phyloP scores from a whole-genome alignment of 352 stramenopile species.

The Blastocystis sp. region DNA sequence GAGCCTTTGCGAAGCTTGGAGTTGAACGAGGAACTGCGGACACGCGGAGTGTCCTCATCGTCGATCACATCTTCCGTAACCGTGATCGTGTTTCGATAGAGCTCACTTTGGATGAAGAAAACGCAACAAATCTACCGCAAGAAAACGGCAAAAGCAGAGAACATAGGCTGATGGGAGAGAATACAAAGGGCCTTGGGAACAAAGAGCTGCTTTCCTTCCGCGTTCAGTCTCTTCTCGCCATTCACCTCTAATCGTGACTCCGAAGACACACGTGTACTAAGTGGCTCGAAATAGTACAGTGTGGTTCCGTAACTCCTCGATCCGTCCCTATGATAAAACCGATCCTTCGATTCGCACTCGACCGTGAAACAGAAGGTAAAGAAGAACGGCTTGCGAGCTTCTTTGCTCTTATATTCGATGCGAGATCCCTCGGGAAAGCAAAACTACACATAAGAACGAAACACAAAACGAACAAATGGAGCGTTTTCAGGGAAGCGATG shows the following conservation, averaged over 20 bases:
- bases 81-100: constrained; percentile 46
- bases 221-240: constrained; percentile 4
- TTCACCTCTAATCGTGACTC: constrained; percentile 16
- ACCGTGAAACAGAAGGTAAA: constrained; percentile 56
- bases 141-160: constrained; percentile 54
- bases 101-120: background rate
- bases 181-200: constrained; percentile 49
- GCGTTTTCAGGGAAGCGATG: constrained; percentile 47
- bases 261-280: background rate
- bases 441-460: constrained; percentile 22
- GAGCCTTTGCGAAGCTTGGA: constrained; percentile 49
- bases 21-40: constrained; percentile 35
- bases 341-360: background rate
- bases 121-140: background rate
- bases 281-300: constrained; percentile 47
- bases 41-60: background rate
- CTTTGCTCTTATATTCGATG: constrained; percentile 40
- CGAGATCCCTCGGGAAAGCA: constrained; percentile 49
- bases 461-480: constrained; percentile 3
- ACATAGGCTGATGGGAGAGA: constrained; percentile 40
- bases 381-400: constrained; percentile 53
- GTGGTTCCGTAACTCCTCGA: constrained; percentile 49
- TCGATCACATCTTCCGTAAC: constrained; percentile 10
- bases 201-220: constrained; percentile 34
- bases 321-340: constrained; percentile 18